A percentile compares a stretch with the other conserved stretches of the same genome.
These are phyloP conservation scores for Tribonema minus DNA, from an alignment of 108 stramenopile genomes.

Conservation along the genomic window DNA sequence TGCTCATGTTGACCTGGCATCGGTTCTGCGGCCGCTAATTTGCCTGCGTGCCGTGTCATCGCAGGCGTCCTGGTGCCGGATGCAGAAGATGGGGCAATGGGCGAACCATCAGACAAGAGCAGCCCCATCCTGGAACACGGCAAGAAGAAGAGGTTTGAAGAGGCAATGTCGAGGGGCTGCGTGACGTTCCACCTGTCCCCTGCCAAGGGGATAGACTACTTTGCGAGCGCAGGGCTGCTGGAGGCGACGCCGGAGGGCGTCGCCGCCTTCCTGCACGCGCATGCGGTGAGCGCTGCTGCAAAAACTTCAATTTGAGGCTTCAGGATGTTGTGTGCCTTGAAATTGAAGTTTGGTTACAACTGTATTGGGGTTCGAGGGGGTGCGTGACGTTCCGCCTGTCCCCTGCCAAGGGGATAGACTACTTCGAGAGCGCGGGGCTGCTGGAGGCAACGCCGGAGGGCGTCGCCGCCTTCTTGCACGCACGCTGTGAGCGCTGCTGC, in stretches of 20 bases:
- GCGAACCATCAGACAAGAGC: too few relatives aligned
- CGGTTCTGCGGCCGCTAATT: too few relatives aligned
- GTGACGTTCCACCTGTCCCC: conserved; percentile 95
- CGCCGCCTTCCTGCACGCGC: conserved; percentile 68
- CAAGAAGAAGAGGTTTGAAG: conserved; percentile 80
- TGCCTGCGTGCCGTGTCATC: too few relatives aligned
- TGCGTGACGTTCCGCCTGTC: conserved; percentile 91
- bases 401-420: conserved; percentile 76
- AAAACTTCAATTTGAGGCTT: too few relatives aligned
- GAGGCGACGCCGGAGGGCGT: conserved; percentile 72
- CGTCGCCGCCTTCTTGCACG: conserved; percentile 72
- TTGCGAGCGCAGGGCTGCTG: conserved; percentile 71
- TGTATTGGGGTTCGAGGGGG: too few relatives aligned
- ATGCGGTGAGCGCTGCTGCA: too few relatives aligned
- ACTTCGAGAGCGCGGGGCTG: conserved; percentile 71
- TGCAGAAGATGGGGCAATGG: too few relatives aligned
- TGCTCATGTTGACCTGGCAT: too few relatives aligned
- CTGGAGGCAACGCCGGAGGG: conserved; percentile 68
- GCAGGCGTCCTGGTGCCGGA: too few relatives aligned
- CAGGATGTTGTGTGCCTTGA: too few relatives aligned
- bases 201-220: conserved; percentile 71
- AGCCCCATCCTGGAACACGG: conserved; percentile 79
- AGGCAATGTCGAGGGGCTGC: conserved; percentile 77
- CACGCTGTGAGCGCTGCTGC: too few relatives aligned
- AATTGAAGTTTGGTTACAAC: too few relatives aligned